Percentiles rank a stretch among this genome's conserved stretches.
Conservation (phyloP, 140 eudicot species). For the Stevia rebaudiana region DNA sequence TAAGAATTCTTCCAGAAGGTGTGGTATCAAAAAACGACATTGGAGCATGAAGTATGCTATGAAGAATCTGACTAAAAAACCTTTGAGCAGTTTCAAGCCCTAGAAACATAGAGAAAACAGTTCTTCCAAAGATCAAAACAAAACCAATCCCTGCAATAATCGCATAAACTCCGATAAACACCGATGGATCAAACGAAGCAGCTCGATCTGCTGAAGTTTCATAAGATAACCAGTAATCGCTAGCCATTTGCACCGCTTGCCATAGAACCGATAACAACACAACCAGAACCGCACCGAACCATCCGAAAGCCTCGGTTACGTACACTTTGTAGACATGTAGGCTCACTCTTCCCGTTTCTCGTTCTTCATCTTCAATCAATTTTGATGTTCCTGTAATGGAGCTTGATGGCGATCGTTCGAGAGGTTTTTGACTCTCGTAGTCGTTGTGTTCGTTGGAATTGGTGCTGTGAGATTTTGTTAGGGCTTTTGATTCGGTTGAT, state of each 20-base stretch:
- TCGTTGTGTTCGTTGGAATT: slow-evolving; percentile 17
- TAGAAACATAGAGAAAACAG: slow-evolving; percentile 32
- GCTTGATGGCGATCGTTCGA: slow-evolving; percentile 29
- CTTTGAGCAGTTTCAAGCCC: slow-evolving; percentile 67
- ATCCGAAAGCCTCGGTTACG: slow-evolving; percentile 67
- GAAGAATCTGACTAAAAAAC: slow-evolving; percentile 52
- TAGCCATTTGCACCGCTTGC: slow-evolving; percentile 56
- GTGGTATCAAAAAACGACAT: slow-evolving; percentile 96
- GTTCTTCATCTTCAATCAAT: slow-evolving; percentile 77
- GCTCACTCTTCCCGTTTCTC: slow-evolving; percentile 70
- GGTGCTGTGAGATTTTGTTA: slow-evolving; percentile 27
- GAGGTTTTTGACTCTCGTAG: slow-evolving; percentile 18
- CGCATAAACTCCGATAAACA: slow-evolving; percentile 52
- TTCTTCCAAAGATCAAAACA: slow-evolving; percentile 34
- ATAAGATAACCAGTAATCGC: slow-evolving; percentile 80
- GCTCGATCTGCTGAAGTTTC: slow-evolving; percentile 53
- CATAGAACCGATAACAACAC: slow-evolving; percentile 39
- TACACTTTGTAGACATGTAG: slow-evolving; percentile 55
- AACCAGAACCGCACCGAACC: slow-evolving; percentile 55
- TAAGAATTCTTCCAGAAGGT: slow-evolving; percentile 86
- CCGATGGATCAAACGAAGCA: slow-evolving; percentile 34
- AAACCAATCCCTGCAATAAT: slow-evolving; percentile 37
- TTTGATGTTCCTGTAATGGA: slow-evolving; percentile 50
- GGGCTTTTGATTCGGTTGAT: slow-evolving; percentile 13
- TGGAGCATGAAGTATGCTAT: slow-evolving; percentile 73